Base-by-base conservation (phyloP, 257 asterid species). In the Thymus mandschuricus region DNA sequence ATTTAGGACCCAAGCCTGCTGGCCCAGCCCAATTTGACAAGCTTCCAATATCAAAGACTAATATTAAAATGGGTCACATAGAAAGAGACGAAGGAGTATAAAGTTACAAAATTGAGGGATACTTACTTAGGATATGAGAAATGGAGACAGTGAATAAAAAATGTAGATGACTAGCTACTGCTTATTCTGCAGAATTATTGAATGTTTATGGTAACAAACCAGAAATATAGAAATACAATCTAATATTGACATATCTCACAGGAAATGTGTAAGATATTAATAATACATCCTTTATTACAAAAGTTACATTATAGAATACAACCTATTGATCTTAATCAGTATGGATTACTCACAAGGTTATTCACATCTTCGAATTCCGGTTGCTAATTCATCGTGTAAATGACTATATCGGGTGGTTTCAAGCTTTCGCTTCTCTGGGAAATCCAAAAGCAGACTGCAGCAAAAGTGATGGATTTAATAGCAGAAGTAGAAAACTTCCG, bases 401-500 rank as follows among this genome's bases (percentile, higher is more conserved):
- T 67, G 38, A 55, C 11, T 52, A 43, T 58, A 73, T 79, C 77
- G 63, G 66, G 68, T 33, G 63, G 66, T 66, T 33, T 55, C 54
- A 50, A 60, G 75, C 74, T 45, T 78, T 72, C 56, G 69, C 80
- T 79, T 74, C 74, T 62, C 68, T 68, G 49, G 66, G 60, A 78
- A 84, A 60, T 66, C 86, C 97, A 70, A 88, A 82, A 33, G 86
- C 91, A 74, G 95, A 86, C 97, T 90, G 96, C 84, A 78, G 52
- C 69, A 72, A 8, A 30, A 66, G 4, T n/a, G 57, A 71, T 52
- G 68, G 8, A 60, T 54, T 75, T 54, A 13, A 67, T 41, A 30
- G 41, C 65, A 62, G 33, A 30, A 75, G 56, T 27, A 10, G 8
- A 40, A 3, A 51, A 27, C 1, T 61, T 62, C 10, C 27, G 21